Evolutionary conservation across 495 filamentous ascomycete species (phyloP).

Genomic region (Penicillium psychrofluorescens): DNA sequence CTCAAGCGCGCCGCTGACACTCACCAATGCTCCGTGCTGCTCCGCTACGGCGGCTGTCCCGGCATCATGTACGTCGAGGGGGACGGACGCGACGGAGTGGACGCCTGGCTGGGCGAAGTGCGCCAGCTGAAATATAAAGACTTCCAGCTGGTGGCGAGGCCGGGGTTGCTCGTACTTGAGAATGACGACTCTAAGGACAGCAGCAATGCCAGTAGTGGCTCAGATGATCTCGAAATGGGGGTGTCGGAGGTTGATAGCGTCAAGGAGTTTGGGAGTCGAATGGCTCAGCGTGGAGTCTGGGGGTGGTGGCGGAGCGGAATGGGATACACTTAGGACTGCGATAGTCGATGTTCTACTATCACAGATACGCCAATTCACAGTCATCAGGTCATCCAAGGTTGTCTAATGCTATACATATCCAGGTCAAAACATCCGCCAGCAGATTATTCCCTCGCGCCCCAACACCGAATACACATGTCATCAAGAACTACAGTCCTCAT

Average conservation of each 20-base stretch:
- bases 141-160: constrained; percentile 37
- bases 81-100: constrained; percentile 34
- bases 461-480: neutral
- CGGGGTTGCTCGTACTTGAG: constrained; percentile 20
- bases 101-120: constrained; percentile 50
- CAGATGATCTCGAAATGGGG: constrained; percentile 4
- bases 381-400: neutral
- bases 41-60: constrained; percentile 59
- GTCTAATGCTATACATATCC: neutral
- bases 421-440: no score
- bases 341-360: neutral
- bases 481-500: neutral
- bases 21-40: constrained; percentile 50
- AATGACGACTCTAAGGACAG: neutral
- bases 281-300: constrained; percentile 34
- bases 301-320: constrained; percentile 44
- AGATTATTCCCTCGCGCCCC: neutral
- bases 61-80: constrained; percentile 77
- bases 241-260: constrained; percentile 34
- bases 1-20: constrained; percentile 56
- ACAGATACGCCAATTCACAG: neutral
- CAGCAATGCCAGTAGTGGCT: no score
- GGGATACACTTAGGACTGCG: constrained; percentile 34
- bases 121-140: constrained; percentile 44
- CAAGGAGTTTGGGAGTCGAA: constrained; percentile 38